Evolutionary conservation across 139 green algal genomes (phyloP).

Genomic region (Chlamydomonas sp.): DNA sequence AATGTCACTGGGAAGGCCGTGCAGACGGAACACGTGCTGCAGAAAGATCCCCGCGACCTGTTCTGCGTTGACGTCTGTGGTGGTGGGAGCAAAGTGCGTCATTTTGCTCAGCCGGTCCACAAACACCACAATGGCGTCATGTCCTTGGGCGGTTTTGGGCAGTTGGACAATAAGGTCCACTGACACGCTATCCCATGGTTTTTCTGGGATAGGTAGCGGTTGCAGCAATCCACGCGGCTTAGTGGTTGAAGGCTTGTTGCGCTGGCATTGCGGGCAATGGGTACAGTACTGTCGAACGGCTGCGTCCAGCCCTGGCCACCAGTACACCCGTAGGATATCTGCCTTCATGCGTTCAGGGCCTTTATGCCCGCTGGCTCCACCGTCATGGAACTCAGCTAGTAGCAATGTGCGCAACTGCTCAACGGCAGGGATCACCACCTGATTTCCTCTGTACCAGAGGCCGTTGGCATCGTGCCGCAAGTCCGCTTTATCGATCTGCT

Average conservation of each 20-base stretch:
- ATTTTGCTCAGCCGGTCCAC: constrained; percentile 62
- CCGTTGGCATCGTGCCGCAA: background rate
- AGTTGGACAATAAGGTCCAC: constrained; percentile 51
- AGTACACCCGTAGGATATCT: background rate
- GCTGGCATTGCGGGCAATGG: constrained; percentile 43
- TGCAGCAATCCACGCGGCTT: constrained; percentile 29
- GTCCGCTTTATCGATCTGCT: background rate
- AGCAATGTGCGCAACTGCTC: background rate
- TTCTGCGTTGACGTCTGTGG: background rate
- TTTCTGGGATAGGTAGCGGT: constrained; percentile 39
- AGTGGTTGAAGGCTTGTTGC: constrained; percentile 29
- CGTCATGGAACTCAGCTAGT: background rate
- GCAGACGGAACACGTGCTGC: constrained; percentile 28
- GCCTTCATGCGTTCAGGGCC: background rate
- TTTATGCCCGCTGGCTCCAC: background rate
- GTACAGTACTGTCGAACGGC: background rate
- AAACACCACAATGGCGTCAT: constrained; percentile 47
- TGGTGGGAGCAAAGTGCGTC: constrained; percentile 31
- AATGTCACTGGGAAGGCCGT: constrained; percentile 41
- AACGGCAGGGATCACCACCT: background rate
- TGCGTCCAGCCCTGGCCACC: background rate
- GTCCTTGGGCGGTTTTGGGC: constrained; percentile 26
- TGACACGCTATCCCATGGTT: constrained; percentile 42
- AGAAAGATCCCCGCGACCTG: constrained; percentile 45
- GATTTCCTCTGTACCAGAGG: background rate